Evolutionary conservation across 1,284 basidiomycete genomes (phyloP), one percentile per base, ranked within the genome.

Genomic region (Apiotrichum gracile): DNA sequence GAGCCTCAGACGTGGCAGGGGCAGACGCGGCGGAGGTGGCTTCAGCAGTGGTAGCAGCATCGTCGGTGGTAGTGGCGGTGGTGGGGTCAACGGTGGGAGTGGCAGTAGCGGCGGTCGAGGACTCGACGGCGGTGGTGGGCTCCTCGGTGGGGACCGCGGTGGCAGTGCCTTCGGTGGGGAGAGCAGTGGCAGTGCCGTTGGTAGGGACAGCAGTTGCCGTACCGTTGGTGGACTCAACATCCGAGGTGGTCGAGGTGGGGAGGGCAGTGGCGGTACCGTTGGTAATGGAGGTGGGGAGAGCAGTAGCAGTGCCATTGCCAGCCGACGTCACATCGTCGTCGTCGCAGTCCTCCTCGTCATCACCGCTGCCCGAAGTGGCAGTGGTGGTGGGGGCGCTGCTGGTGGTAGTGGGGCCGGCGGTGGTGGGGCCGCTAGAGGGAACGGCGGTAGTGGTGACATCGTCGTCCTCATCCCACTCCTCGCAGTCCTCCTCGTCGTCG

Each of bases 381-480:
- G 48, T 5, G 31, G 39, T 8, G 14, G 29, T 17, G 41, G 33
- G 12, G 14, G 48, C 8, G n/a, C 29, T 25, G n/a, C 29, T 10
- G 26, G 40, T 6, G 17, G 42, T 5, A 24, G 37, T 21, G n/a
- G 41, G 5, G 16, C 8, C 33, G 25, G 21, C 48, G 16, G 29
- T 24, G 40, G 16, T 6, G 34, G 39, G 9, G 17, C 29, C 16
- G 33, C 27, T 9, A 78, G 80, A 10, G 31, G 60, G 44, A 6
- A 34, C 16, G 19, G 49, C 25, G 38, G 80, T 66, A 17, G 83
- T 81, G 0, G 88, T 83, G 66, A 97, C 53, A 26, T 48, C 46
- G 46, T n/a, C n/a, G n/a, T n/a, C n/a, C n/a, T n/a, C n/a, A n/a
- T 40, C 37, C 26, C 41, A 43, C 27, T 45, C 29, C 43, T 45